Percentiles rank a stretch among this genome's conserved stretches.
Evolutionary conservation across 2,329 filamentous ascomycete genomes (phyloP).

Genomic region (Chalara sp.): DNA sequence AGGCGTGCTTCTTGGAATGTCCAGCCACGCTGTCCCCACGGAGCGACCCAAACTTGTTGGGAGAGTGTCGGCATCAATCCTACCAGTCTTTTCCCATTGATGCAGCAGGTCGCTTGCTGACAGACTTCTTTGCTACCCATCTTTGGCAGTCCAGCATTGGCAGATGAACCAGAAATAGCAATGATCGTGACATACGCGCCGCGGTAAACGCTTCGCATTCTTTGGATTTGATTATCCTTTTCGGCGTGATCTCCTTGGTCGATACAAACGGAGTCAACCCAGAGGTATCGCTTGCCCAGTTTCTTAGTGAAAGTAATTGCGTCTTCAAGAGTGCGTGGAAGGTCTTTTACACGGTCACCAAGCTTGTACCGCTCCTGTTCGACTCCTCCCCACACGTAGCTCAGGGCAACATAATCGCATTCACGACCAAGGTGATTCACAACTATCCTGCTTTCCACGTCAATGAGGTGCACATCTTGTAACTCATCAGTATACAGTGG

Average conservation of each 20-base stretch:
- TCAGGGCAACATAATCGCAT: conserved; percentile 5
- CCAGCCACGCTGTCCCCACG: too few species aligned
- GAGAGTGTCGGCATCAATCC: too few species aligned
- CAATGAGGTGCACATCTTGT: conserved; percentile 3
- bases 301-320: conserved; percentile 3
- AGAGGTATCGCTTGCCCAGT: conserved; percentile 7
- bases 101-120: neutral
- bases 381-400: conserved; percentile 7
- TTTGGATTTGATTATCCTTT: conserved; percentile 1
- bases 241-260: conserved; percentile 1
- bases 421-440: neutral
- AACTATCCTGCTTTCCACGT: conserved; percentile 3
- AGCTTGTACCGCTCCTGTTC: neutral
- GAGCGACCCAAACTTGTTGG: too few species aligned
- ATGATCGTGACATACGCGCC: conserved; percentile 3
- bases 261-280: conserved; percentile 7
- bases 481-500: neutral
- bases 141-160: conserved; percentile 2
- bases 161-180: conserved; percentile 2
- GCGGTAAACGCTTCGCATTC: conserved; percentile 2
- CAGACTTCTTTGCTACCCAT: neutral
- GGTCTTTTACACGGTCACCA: neutral
- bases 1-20: too few species aligned
- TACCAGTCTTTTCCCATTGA: neutral
- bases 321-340: conserved; percentile 8